Conservation (phyloP, 129 eudicot species). For the Pseudognaphalium luteoalbum region DNA sequence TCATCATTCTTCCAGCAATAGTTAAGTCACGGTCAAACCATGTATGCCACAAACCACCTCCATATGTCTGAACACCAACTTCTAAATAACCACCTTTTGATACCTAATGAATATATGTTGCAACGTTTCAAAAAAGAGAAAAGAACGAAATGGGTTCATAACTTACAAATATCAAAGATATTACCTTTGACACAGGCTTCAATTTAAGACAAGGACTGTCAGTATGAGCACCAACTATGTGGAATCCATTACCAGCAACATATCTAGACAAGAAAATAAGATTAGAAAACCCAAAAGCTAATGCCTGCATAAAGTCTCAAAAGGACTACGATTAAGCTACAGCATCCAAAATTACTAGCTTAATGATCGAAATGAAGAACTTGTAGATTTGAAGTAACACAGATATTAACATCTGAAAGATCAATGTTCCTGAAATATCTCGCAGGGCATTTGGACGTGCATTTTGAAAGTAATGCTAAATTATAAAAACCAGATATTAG, state of each 20-base stretch:
- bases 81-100: constrained; percentile 75
- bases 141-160: background rate
- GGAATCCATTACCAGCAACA: constrained; percentile 90
- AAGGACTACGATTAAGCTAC: background rate
- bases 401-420: constrained; percentile 1
- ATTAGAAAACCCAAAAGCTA: constrained; percentile 8
- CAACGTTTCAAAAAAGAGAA: background rate
- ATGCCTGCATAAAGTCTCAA: background rate
- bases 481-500: background rate
- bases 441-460: no score
- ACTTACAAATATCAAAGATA: background rate
- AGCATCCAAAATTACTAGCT: background rate
- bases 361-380: background rate
- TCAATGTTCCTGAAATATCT: background rate
- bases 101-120: constrained; percentile 44
- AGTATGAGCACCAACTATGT: constrained; percentile 93
- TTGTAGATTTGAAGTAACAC: background rate
- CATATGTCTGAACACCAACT: constrained; percentile 95
- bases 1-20: constrained; percentile 89
- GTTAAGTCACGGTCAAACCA: constrained; percentile 96
- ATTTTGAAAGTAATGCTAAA: background rate
- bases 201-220: constrained; percentile 93
- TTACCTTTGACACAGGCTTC: constrained; percentile 90
- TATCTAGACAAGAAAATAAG: constrained; percentile 46
- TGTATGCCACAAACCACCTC: constrained; percentile 98